Conservation (phyloP, 768 basidiomycete genomes). For the Lactifluus echinatus region DNA sequence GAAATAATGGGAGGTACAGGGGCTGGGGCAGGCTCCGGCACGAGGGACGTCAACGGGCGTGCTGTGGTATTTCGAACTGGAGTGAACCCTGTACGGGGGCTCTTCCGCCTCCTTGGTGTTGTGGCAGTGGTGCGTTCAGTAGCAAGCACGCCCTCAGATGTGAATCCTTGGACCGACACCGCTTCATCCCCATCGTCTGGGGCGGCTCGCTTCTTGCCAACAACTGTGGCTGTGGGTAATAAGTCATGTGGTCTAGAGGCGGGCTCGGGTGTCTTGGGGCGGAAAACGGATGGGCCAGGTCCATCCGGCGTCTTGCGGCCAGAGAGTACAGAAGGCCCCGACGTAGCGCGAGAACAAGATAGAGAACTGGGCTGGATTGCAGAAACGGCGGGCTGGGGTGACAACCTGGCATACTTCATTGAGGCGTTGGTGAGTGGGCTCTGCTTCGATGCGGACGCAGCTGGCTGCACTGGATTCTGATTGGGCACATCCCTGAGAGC, state of each 20-base stretch:
- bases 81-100: conserved; percentile 62
- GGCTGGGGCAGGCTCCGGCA: conserved; percentile 38
- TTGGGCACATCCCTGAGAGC: conserved; percentile 37
- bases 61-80: conserved; percentile 47
- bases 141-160: conserved; percentile 37
- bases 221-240: conserved; percentile 31
- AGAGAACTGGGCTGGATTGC: background rate
- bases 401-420: conserved; percentile 8
- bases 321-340: conserved; percentile 36
- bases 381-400: conserved; percentile 14
- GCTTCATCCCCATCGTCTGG: conserved; percentile 67
- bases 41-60: conserved; percentile 31
- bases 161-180: conserved; percentile 60
- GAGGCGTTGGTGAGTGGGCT: conserved; percentile 10
- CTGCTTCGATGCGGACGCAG: conserved; percentile 20
- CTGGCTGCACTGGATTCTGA: conserved; percentile 9
- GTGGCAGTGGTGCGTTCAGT: conserved; percentile 30
- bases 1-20: conserved; percentile 31
- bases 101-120: conserved; percentile 57
- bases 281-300: conserved; percentile 20
- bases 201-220: conserved; percentile 62
- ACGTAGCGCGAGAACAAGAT: conserved; percentile 26
- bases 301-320: conserved; percentile 49
- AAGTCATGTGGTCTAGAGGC: background rate
- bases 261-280: conserved; percentile 27